These are phyloP conservation scores for Lenzites betulinus DNA, from an alignment of 768 basidiomycete genomes.

Conservation along the genomic window DNA sequence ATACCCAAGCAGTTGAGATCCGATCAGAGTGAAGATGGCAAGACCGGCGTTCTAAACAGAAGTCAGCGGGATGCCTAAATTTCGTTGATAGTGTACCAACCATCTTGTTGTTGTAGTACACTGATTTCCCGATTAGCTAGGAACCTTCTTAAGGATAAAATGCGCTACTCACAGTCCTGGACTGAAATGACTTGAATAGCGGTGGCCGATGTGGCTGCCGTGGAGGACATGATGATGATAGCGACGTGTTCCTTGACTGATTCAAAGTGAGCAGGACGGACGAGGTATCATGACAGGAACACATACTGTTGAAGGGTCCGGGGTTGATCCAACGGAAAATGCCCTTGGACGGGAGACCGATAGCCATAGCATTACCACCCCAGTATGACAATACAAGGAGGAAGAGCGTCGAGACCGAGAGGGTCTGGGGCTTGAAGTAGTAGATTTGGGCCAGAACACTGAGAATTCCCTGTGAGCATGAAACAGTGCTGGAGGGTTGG, in stretches of 20 bases:
- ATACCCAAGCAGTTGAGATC: slow-evolving; percentile 38
- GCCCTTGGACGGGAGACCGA: slow-evolving; percentile 32
- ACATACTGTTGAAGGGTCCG: slow-evolving; percentile 40
- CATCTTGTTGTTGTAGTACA: slow-evolving; percentile 44
- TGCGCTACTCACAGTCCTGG: slow-evolving; percentile 30
- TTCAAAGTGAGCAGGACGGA: background rate
- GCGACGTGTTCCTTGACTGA: slow-evolving; percentile 40
- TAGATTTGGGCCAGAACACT: slow-evolving; percentile 37
- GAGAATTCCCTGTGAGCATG: background rate
- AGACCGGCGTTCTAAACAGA: slow-evolving; percentile 28
- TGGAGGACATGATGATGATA: slow-evolving; percentile 39
- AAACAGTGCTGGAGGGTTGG: background rate
- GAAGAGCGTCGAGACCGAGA: slow-evolving; percentile 51
- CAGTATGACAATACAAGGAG: slow-evolving; percentile 55
- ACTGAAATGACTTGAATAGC: slow-evolving; percentile 38
- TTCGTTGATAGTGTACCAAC: slow-evolving; percentile 7
- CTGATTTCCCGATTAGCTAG: slow-evolving; percentile 6
- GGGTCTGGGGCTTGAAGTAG: slow-evolving; percentile 49
- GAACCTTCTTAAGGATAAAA: background rate
- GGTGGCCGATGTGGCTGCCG: slow-evolving; percentile 35
- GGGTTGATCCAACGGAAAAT: slow-evolving; percentile 39
- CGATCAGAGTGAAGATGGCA: slow-evolving; percentile 40
- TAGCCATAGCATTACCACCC: slow-evolving; percentile 46
- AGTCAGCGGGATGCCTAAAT: no score
- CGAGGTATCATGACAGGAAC: slow-evolving; percentile 6